Conservation (phyloP, 192 early-diverging fungal genomes). For the Coemansia sp. region DNA sequence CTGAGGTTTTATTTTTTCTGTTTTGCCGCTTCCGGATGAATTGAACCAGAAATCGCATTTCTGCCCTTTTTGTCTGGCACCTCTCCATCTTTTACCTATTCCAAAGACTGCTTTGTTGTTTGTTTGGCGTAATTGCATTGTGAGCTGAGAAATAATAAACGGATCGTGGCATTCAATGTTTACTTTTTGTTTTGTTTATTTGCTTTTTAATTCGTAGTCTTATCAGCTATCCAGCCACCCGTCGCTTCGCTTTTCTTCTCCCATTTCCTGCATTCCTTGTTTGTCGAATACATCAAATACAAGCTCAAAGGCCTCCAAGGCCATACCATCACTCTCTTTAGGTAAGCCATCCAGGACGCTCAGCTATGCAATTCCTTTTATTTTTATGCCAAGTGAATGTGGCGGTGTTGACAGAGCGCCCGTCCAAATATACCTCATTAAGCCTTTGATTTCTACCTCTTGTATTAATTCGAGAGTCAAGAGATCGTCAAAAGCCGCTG, state of each 20-base stretch:
- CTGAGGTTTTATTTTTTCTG: not conserved
- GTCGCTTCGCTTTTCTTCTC: not conserved
- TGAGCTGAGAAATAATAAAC: not conserved
- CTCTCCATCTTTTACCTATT: not conserved
- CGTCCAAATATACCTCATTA: not conserved
- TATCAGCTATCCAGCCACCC: not conserved
- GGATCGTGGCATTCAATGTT: not conserved
- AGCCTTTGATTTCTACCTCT: not conserved
- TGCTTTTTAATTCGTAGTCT: not conserved
- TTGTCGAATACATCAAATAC: not conserved
- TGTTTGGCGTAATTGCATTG: not conserved
- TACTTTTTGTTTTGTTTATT: not conserved
- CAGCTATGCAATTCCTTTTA: not conserved
- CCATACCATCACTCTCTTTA: not conserved
- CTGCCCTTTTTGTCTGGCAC: too few relatives aligned
- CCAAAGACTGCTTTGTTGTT: not conserved
- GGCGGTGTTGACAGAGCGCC: not conserved
- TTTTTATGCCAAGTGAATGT: not conserved
- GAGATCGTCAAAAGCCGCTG: not conserved
- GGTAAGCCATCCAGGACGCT: slow-evolving; percentile 1
- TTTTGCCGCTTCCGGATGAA: not conserved
- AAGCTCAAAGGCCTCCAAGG: not conserved
- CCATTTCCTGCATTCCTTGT: not conserved
- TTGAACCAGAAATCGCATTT: not conserved
- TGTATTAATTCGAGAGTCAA: not conserved